Percentiles rank a stretch among this genome's conserved stretches.
Evolutionary conservation across 1,284 basidiomycete genomes (phyloP).

Genomic region (Marasmius oreades): DNA sequence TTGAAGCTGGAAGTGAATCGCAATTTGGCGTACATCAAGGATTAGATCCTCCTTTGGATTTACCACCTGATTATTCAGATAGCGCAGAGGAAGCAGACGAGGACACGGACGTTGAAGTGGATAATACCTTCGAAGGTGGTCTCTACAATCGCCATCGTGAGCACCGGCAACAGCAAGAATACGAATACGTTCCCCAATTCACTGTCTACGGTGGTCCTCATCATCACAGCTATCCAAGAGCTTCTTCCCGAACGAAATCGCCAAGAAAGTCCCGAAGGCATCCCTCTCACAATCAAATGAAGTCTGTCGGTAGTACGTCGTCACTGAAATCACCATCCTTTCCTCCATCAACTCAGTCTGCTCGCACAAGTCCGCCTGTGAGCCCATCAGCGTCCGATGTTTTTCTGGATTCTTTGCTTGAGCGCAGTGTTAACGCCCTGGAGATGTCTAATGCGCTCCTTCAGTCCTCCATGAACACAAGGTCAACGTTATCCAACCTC

Average conservation of each 20-base stretch:
- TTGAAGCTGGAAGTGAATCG: not conserved
- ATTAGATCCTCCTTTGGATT: constrained; percentile 37
- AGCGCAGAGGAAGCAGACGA: constrained; percentile 74
- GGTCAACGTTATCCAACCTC: constrained; percentile 51
- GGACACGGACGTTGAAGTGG: constrained; percentile 39
- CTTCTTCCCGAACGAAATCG: constrained; percentile 15
- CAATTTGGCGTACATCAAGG: constrained; percentile 8
- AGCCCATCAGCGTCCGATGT: constrained; percentile 27
- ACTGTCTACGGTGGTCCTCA: constrained; percentile 14
- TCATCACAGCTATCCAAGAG: constrained; percentile 13
- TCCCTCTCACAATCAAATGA: not conserved
- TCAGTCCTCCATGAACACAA: constrained; percentile 68
- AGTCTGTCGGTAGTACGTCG: constrained; percentile 10
- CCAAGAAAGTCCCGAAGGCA: not conserved
- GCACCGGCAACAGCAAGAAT: constrained; percentile 15
- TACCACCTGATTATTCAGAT: constrained; percentile 71
- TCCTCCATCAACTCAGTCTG: constrained; percentile 8
- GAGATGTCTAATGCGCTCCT: constrained; percentile 78
- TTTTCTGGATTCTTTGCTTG: constrained; percentile 71
- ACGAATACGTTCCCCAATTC: constrained; percentile 20
- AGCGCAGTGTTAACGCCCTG: constrained; percentile 75
- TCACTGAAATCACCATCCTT: constrained; percentile 1
- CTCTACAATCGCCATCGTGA: constrained; percentile 10
- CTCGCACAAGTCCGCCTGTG: not conserved
- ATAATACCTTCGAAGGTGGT: constrained; percentile 30